Base-by-base conservation (phyloP, 2,329 filamentous ascomycete genomes). In the Neopestalotiopsis sp. region DNA sequence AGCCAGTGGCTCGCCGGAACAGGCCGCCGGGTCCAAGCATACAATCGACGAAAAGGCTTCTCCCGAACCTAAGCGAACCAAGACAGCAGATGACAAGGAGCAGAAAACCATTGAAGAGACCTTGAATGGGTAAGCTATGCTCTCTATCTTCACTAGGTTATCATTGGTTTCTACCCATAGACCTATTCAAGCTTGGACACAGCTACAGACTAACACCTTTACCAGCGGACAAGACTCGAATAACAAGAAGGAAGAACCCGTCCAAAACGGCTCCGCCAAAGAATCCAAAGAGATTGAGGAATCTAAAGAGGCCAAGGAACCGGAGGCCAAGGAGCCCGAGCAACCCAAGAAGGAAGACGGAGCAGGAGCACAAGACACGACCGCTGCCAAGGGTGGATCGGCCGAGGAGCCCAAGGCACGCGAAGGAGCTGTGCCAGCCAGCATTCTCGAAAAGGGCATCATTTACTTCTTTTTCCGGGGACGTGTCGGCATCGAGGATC, bases 391-490 rank as follows among this genome's bases (percentile, higher is more conserved):
- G 32, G 72, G 69, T 17, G 74, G 78, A 17, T 73, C 68, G 34
- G 71, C 76, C 24, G 69, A 79, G 6, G 73, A 81, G 28, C 75
- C 79, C 6, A 72, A 77, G 13, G 76, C 75, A n/a, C 81, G 80
- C 42, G 69, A 78, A 4, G 75, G 74, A 17, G 68, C 68, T 1
- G 76, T 84, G 1, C 82, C 85, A 0, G 83, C 86, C 0, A 86
- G 75, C 64, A 89, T 97, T 30, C 85, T 97, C 2, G 94, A 98
- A 76, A 97, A 96, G 76, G 94, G 94, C 3, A 88, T 96, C 74
- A 90, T 97, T 73, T 97, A 97, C 84, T 97, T 97, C 86, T 97
- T 97, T 84, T 91, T 92, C 75, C 91, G 94, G 20, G 90, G 90
- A 7, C 90, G 94, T 13, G 93, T 97, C 49, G 89, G 89, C 65